Evolutionary conservation across 2,329 filamentous ascomycete species (phyloP), one percentile per base, ranked within the genome.

Genomic region (Tothia fuscella): DNA sequence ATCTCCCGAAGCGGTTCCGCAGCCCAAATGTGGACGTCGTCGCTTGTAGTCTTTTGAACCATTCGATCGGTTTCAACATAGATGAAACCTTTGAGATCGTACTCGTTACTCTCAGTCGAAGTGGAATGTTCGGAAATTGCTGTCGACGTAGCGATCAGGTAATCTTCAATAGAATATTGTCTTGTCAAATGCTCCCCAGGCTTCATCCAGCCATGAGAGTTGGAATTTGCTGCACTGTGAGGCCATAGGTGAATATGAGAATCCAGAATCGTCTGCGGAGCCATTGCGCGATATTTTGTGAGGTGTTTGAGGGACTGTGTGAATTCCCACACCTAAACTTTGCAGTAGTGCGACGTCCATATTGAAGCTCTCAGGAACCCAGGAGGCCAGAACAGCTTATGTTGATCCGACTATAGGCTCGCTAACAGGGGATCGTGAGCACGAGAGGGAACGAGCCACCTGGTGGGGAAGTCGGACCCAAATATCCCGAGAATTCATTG

Each of bases 191-290:
- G 68, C 53, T 71, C 61, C 35, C 68, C 63, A 4, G 74, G 63
- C 3, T 60, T 70, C 63, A 76, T 74, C 87, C 86, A 94, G 44
- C 74, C 64, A 48, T 93, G 74, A 29, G 74, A 72, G 42, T 70
- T 56, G 40, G 82, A 56, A 52, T 89, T 59, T 2, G 58, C 57
- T 35, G 64, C 82, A 41, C 73, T 71, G 34, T 67, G 61, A 33
- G 85, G 82, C 67, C 78, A 94, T 54, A 95, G 77, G 65, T 95
- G 88, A 62, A 95, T 81, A 67, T 95, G 89, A 29, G 85, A 81
- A 67, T 95, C 88, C 60, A 95, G 76, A 55, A 93, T 79, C 21
- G 47, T 48, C 30, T 45, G 48, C 3, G 50, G 47, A 12, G 54
- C 33, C 56, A 59, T 57, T 33, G 9, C 41, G 31, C 12, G 12